phyloP scores from a whole-genome alignment of 345 rosid species.

The Stellera chamaejasme region DNA sequence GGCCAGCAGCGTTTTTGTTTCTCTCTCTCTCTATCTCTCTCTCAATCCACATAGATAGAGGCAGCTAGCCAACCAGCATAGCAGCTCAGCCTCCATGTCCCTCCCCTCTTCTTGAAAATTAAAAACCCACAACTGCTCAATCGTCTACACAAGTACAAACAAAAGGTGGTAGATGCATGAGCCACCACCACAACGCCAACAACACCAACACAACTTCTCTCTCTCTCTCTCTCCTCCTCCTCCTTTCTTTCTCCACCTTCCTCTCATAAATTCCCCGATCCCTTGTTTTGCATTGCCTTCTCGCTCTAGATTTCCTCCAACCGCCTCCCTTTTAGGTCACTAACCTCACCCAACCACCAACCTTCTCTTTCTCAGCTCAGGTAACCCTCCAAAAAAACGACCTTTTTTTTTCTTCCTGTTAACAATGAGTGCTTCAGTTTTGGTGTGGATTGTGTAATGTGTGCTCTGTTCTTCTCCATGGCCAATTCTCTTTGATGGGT shows the following conservation, averaged over 20 bases:
- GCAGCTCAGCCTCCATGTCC: constrained; percentile 14
- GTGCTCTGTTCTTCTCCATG: constrained; percentile 3
- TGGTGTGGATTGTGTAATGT: constrained; percentile 9
- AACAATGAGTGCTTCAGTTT: constrained; percentile 17
- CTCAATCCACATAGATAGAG: background rate
- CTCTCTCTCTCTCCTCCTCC: constrained; percentile 4
- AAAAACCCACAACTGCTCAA: background rate
- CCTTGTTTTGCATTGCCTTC: background rate
- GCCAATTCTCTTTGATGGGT: constrained; percentile 27
- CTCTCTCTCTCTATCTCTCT: constrained; percentile 3
- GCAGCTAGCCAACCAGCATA: too few relatives aligned
- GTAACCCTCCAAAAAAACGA: constrained; percentile 18
- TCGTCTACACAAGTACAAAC: constrained; percentile 10
- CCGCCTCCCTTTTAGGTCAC: constrained; percentile 20
- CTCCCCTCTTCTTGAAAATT: constrained; percentile 5
- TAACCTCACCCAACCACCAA: constrained; percentile 25
- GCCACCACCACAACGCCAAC: constrained; percentile 24
- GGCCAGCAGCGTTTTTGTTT: background rate
- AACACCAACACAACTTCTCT: constrained; percentile 3
- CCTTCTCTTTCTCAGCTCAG: constrained; percentile 17
- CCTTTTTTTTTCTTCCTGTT: constrained; percentile 9
- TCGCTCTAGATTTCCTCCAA: constrained; percentile 14
- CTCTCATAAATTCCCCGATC: constrained; percentile 11
- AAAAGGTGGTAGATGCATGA: constrained; percentile 89
- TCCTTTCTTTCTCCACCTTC: constrained; percentile 19